Conservation (phyloP, 2,329 filamentous ascomycete species). For the Penicillium sp. region DNA sequence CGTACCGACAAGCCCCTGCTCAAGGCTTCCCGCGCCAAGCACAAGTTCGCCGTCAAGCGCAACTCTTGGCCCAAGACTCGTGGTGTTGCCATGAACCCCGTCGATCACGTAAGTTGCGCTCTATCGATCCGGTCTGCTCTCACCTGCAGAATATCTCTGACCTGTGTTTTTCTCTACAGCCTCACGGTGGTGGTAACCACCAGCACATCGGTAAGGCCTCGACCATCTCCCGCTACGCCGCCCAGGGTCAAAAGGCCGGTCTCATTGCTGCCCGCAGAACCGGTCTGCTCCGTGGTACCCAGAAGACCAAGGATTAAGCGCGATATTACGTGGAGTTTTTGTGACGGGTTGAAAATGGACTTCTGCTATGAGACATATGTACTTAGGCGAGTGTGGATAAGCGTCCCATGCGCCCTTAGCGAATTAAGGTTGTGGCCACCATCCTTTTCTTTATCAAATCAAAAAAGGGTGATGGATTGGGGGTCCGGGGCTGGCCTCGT, state of each 20-base stretch:
- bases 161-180: slow-evolving; percentile 44
- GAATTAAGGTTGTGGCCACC: slow-evolving; percentile 46
- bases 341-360: slow-evolving; percentile 47
- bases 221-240: slow-evolving; percentile 97
- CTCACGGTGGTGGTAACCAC: slow-evolving; percentile 99
- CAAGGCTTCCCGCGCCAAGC: slow-evolving; percentile 99
- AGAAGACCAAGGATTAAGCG: slow-evolving; percentile 98
- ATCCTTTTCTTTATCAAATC: slow-evolving; percentile 37
- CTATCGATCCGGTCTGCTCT: not conserved
- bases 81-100: slow-evolving; percentile 99
- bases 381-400: slow-evolving; percentile 46
- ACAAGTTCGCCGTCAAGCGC: slow-evolving; percentile 99
- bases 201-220: slow-evolving; percentile 99
- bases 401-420: slow-evolving; percentile 43
- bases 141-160: slow-evolving; percentile 21
- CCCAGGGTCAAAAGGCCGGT: slow-evolving; percentile 99
- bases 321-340: slow-evolving; percentile 64
- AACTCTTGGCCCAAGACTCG: slow-evolving; percentile 99
- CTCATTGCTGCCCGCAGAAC: slow-evolving; percentile 99
- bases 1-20: slow-evolving; percentile 99
- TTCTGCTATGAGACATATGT: slow-evolving; percentile 48
- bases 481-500: slow-evolving; percentile 30
- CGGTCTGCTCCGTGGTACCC: slow-evolving; percentile 99
- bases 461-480: slow-evolving; percentile 34
- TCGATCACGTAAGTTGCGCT: slow-evolving; percentile 75